Percentiles rank a stretch among this genome's conserved stretches.
These are phyloP conservation scores for Arthrobotrys sphaeroides DNA, from an alignment of 2,329 filamentous ascomycete genomes.

Conservation along the genomic window DNA sequence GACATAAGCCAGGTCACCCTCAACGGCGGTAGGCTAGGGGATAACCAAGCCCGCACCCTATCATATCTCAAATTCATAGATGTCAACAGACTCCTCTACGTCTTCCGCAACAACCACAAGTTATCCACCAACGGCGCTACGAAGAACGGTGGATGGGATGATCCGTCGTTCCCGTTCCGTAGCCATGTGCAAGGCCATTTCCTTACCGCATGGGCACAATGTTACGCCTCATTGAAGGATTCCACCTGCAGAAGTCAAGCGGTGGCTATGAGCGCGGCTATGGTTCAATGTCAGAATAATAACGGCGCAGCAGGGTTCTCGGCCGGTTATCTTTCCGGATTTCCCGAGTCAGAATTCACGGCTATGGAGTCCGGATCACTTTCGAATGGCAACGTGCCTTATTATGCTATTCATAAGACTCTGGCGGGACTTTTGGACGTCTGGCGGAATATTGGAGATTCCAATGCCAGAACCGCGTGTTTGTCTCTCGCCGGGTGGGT, in stretches of 20 bases:
- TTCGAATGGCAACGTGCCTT: conserved; percentile 66
- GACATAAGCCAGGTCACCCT: conserved; percentile 62
- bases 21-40: conserved; percentile 61
- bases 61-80: conserved; percentile 65
- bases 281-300: conserved; percentile 67
- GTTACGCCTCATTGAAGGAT: conserved; percentile 64
- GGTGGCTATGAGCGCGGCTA: conserved; percentile 63
- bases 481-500: conserved; percentile 65
- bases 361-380: conserved; percentile 63
- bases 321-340: conserved; percentile 66
- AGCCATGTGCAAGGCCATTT: conserved; percentile 67
- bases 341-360: conserved; percentile 66
- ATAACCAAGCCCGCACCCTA: conserved; percentile 65
- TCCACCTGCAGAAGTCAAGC: conserved; percentile 64
- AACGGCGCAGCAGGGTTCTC: conserved; percentile 64
- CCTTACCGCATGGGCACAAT: conserved; percentile 66
- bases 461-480: conserved; percentile 63
- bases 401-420: conserved; percentile 68
- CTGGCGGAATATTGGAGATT: conserved; percentile 64
- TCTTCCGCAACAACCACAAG: conserved; percentile 64
- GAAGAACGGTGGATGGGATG: conserved; percentile 67
- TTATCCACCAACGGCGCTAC: conserved; percentile 64
- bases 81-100: conserved; percentile 65
- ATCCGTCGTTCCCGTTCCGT: conserved; percentile 67
- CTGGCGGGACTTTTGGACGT: conserved; percentile 66